A percentile compares a stretch with the other conserved stretches of the same genome.
These are phyloP conservation scores for Pouteria glomerata DNA, from an alignment of 148 eudicot genomes.

Conservation along the genomic window DNA sequence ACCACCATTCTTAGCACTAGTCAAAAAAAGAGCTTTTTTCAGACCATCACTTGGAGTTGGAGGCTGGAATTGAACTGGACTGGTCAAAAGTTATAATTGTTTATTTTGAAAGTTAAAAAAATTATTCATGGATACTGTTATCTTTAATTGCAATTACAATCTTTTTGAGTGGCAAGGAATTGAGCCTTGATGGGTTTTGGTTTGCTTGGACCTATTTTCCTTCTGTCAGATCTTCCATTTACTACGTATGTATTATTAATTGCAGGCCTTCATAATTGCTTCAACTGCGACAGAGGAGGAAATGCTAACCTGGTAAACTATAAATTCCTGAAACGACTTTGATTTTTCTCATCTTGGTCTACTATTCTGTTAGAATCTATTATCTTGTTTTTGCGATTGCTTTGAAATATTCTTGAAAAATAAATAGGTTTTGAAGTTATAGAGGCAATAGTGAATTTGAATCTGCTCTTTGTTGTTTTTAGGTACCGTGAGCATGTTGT, in stretches of 20 bases:
- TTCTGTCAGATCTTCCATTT: conserved; percentile 12
- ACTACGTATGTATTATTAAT: conserved; percentile 1
- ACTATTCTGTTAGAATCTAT: too few relatives aligned
- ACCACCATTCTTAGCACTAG: too few relatives aligned
- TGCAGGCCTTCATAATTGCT: conserved; percentile 93
- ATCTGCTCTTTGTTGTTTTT: background rate
- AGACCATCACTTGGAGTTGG: too few relatives aligned
- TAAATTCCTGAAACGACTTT: background rate
- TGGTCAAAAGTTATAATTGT: background rate
- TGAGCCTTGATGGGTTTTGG: background rate
- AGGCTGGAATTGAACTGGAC: too few relatives aligned
- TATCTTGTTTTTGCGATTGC: background rate
- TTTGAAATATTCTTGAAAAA: background rate
- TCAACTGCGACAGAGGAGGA: conserved; percentile 93
- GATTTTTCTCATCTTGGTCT: background rate
- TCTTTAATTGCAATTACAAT: background rate
- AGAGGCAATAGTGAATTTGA: background rate
- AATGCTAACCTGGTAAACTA: conserved; percentile 68
- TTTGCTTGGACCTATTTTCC: background rate
- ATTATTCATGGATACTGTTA: background rate
- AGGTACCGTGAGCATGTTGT: conserved; percentile 95
- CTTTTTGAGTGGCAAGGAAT: background rate
- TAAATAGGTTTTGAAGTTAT: background rate
- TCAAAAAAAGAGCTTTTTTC: too few relatives aligned
- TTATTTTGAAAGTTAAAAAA: background rate